Base-by-base conservation (phyloP, 305 asterid species). In the Plantago coronopus region DNA sequence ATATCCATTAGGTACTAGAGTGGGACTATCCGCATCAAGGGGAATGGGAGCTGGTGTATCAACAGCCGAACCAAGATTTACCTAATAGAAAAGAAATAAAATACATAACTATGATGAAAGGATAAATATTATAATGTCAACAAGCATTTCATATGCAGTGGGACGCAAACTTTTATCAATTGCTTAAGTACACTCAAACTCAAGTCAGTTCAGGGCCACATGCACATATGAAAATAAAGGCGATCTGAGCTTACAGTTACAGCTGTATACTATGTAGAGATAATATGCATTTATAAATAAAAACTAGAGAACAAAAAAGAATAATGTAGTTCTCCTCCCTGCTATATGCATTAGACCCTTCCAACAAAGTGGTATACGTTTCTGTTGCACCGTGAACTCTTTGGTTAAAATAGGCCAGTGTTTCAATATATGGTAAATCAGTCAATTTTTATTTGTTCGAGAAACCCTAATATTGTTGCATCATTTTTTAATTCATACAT, bases 21-120 rank as follows among this genome's bases (percentile, higher is more conserved):
- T 63, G 66, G 70, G 70, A 69, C 83, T 77, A 75, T 77, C 88
- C 64, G 82, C 55, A 54, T 78, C 94, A 44, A 74, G 67, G 64
- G 82, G 75, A 40, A 61, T 78, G 4, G 74, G 74, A 66, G 76
- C 70, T 21, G 75, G 77, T 38, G 66, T 71, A 53, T 76, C 76
- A 71, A 70, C 48, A 57, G 18, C 67, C 60, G 74, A 75, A 69
- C 83, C 78, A 63, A 67, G 67, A 77, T 72, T 78, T 40, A 77
- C 73, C 97, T 89, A 79, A 38, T 55, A 67, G 59, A 31, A 56
- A 69, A 63, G 13, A 13, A 34, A 34, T 10, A 61, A 48, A 29
- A 44, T 22, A 40, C 66, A 73, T 51, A 53, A 13, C 14, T 34
- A 53, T 53, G 40, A 53, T 53, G 11, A 53, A 53, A 53, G 25